Conservation (phyloP, 306 rosid species). For the Luffa acutangula region DNA sequence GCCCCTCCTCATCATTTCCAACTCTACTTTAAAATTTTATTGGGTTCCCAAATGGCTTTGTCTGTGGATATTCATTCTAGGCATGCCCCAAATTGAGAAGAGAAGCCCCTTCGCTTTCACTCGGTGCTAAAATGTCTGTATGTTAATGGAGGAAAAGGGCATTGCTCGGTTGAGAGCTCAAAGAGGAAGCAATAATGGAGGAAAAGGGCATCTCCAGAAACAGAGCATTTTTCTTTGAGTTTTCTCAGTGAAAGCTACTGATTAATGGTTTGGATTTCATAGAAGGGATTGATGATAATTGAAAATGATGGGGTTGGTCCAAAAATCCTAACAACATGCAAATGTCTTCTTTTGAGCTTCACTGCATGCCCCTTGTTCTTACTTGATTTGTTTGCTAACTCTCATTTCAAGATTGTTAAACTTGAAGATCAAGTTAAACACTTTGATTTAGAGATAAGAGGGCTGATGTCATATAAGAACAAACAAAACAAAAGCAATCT, state of each 20-base stretch:
- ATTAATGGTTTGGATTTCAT: not conserved
- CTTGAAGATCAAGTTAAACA: not conserved
- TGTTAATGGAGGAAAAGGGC: too few relatives aligned
- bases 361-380: not conserved
- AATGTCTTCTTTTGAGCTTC: not conserved
- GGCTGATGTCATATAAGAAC: not conserved
- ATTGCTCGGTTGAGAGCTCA: slow-evolving; percentile 1
- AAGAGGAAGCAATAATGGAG: not conserved
- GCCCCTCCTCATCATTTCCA: slow-evolving; percentile 14
- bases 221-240: not conserved
- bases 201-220: slow-evolving; percentile 1
- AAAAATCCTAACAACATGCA: slow-evolving; percentile 4
- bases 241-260: not conserved
- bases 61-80: slow-evolving; percentile 9
- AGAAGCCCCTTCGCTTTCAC: not conserved
- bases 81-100: slow-evolving; percentile 2
- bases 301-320: not conserved
- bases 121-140: too few relatives aligned
- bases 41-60: slow-evolving; percentile 17
- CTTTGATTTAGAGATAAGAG: not conserved
- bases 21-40: not conserved
- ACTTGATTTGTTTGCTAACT: not conserved
- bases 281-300: not conserved
- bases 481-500: not conserved
- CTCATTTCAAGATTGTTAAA: not conserved